Evolutionary conservation across 345 rosid genomes (phyloP).

Genomic region (Eucalyptus leucophloia): DNA sequence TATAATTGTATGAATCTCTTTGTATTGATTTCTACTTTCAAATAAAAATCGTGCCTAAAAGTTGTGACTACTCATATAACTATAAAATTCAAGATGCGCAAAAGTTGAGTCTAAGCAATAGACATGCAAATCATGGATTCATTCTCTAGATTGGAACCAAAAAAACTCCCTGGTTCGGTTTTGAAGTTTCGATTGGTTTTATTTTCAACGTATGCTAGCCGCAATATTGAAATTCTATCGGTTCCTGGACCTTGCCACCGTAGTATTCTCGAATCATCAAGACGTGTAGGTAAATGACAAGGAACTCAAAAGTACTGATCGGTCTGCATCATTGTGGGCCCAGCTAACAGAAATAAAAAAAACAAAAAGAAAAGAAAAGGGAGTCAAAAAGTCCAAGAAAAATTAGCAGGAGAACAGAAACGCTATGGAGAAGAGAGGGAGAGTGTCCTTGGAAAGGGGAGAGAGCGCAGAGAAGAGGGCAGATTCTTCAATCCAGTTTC

Average conservation of each 20-base stretch:
- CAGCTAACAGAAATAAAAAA: neutral
- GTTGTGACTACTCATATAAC: neutral
- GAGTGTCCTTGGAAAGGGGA: neutral
- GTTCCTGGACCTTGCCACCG: neutral
- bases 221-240: neutral
- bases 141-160: neutral
- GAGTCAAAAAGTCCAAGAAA: neutral
- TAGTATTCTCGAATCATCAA: neutral
- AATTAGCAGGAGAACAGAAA: neutral
- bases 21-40: neutral
- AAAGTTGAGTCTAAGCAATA: neutral
- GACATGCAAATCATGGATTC: neutral
- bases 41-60: neutral
- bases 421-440: neutral
- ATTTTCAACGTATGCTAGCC: neutral
- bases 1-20: neutral
- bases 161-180: neutral
- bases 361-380: neutral
- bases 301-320: neutral
- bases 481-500: neutral
- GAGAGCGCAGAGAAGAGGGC: neutral
- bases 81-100: neutral
- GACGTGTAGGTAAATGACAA: neutral
- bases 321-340: neutral
- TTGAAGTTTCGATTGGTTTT: neutral